phyloP scores from a whole-genome alignment of 2,329 filamentous ascomycete species.

The Alternaria arbusti region DNA sequence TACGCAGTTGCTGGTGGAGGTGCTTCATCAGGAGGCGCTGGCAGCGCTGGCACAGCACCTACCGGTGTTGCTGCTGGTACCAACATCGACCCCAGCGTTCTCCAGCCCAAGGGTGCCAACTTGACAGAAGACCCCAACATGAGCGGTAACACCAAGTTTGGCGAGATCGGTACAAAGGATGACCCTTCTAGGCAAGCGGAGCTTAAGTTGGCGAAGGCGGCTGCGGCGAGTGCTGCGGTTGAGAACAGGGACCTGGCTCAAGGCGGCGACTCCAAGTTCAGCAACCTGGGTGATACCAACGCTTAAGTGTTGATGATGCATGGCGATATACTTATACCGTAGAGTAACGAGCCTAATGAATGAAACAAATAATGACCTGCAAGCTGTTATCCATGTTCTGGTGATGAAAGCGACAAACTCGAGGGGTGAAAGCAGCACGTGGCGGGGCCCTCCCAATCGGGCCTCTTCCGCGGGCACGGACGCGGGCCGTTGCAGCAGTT shows the following conservation, averaged over 20 bases:
- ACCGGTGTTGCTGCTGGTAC: slow-evolving; percentile 48
- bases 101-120: slow-evolving; percentile 60
- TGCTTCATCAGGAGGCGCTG: slow-evolving; percentile 27
- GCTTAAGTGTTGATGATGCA: slow-evolving; percentile 2
- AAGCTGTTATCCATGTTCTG: not conserved
- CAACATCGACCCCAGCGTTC: slow-evolving; percentile 33
- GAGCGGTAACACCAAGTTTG: slow-evolving; percentile 29
- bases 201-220: slow-evolving; percentile 42
- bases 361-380: not conserved
- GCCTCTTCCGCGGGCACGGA: slow-evolving; percentile 31
- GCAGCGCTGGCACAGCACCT: slow-evolving; percentile 40
- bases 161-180: slow-evolving; percentile 60
- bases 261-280: slow-evolving; percentile 31
- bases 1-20: slow-evolving; percentile 38
- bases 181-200: slow-evolving; percentile 62
- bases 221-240: slow-evolving; percentile 41
- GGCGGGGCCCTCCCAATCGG: slow-evolving; percentile 20
- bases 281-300: slow-evolving; percentile 20
- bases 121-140: slow-evolving; percentile 53
- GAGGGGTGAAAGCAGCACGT: slow-evolving; percentile 1
- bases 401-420: not conserved
- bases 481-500: slow-evolving; percentile 32
- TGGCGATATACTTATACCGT: slow-evolving; percentile 1
- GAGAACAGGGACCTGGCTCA: slow-evolving; percentile 16
- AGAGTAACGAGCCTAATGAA: not conserved